These are phyloP conservation scores for Boletellus ananiceps DNA, from an alignment of 768 basidiomycete genomes.

Conservation along the genomic window DNA sequence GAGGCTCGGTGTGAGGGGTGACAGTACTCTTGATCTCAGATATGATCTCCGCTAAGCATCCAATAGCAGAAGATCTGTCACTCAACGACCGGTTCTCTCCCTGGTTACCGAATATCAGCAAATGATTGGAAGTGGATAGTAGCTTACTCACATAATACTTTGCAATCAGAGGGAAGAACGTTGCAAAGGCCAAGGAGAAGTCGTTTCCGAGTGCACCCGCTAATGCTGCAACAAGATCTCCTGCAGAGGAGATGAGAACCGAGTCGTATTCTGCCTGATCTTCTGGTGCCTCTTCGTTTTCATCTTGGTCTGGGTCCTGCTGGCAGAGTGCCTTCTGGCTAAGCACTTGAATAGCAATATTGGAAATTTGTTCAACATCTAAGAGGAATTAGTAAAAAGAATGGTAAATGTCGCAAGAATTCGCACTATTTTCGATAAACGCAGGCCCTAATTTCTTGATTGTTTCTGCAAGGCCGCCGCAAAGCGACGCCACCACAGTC, in stretches of 20 bases:
- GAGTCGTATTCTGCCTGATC: constrained; percentile 96
- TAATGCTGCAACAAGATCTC: constrained; percentile 87
- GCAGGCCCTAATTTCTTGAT: constrained; percentile 90
- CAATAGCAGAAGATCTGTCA: constrained; percentile 91
- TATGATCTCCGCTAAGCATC: constrained; percentile 93
- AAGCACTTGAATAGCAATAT: constrained; percentile 77
- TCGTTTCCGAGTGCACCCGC: constrained; percentile 81
- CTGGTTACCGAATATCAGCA: constrained; percentile 35
- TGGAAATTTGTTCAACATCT: constrained; percentile 78
- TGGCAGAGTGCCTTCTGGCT: constrained; percentile 96
- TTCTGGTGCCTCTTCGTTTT: constrained; percentile 78
- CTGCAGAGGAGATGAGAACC: constrained; percentile 88
- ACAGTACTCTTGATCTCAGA: constrained; percentile 84
- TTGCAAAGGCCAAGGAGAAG: constrained; percentile 75
- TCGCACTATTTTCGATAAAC: constrained; percentile 74
- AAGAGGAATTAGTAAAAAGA: constrained; percentile 5
- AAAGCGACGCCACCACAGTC: constrained; percentile 83
- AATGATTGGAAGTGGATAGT: not conserved
- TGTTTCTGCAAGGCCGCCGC: constrained; percentile 85
- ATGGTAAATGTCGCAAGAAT: not conserved
- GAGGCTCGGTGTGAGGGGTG: constrained; percentile 75
- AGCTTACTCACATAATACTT: constrained; percentile 78
- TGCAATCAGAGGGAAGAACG: constrained; percentile 86
- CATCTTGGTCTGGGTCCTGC: constrained; percentile 91
- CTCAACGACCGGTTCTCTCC: constrained; percentile 82